Conservation (phyloP, 2,329 filamentous ascomycete genomes). For the Ophiostoma montium region DNA sequence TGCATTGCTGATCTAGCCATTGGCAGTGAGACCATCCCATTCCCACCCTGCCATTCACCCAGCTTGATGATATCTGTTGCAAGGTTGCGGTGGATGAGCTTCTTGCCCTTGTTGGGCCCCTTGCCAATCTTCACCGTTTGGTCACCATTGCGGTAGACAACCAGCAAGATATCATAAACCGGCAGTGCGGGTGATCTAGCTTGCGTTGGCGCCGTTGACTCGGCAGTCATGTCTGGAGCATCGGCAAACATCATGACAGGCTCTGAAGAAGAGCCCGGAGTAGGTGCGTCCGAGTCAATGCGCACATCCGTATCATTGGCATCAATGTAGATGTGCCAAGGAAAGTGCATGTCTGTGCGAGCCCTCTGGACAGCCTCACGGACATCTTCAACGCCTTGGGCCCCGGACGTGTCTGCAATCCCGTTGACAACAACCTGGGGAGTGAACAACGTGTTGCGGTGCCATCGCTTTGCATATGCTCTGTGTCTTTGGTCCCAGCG, state of each 20-base stretch:
- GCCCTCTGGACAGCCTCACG: conserved; percentile 8
- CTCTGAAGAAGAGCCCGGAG: not conserved
- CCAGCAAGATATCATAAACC: not conserved
- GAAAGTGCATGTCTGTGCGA: conserved; percentile 5
- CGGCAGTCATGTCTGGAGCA: not conserved
- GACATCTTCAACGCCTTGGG: not conserved
- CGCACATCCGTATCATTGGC: conserved; percentile 16
- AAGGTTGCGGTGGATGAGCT: conserved; percentile 20
- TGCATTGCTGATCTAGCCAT: conserved; percentile 6
- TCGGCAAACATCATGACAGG: not conserved
- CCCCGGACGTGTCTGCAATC: conserved; percentile 13
- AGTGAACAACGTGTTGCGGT: conserved; percentile 20
- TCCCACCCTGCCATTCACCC: conserved; percentile 22
- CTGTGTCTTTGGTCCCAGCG: conserved; percentile 21
- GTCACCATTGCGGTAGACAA: not conserved
- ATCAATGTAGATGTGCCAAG: conserved; percentile 16
- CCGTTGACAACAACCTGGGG: conserved; percentile 21
- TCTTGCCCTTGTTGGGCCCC: conserved; percentile 23
- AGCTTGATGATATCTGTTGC: conserved; percentile 21
- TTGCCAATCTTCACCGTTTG: conserved; percentile 18
- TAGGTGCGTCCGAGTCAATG: conserved; percentile 13
- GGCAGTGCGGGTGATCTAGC: not conserved
- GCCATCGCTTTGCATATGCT: conserved; percentile 20
- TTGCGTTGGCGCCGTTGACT: not conserved
- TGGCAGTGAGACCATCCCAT: conserved; percentile 17